These are phyloP conservation scores for Saturnispora quitensis DNA, from an alignment of 805 yeast species.

Conservation along the genomic window DNA sequence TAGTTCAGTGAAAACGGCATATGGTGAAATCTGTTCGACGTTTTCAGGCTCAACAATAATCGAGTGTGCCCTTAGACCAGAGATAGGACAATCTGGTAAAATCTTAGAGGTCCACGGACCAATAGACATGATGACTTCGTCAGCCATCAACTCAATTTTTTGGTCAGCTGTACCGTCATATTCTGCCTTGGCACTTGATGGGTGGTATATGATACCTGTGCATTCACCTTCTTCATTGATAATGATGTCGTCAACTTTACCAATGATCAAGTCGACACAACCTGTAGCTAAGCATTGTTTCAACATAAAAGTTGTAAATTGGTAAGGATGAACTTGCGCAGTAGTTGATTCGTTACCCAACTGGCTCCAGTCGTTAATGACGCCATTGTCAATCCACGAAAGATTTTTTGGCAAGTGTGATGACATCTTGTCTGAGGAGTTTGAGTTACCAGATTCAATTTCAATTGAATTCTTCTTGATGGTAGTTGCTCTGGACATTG, in stretches of 20 bases:
- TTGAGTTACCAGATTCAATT: constrained; percentile 19
- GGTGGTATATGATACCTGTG: constrained; percentile 57
- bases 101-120: constrained; percentile 97
- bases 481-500: constrained; percentile 23
- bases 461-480: constrained; percentile 30
- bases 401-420: constrained; percentile 49
- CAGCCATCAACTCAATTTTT: constrained; percentile 47
- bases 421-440: constrained; percentile 10
- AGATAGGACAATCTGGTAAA: constrained; percentile 86
- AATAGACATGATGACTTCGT: constrained; percentile 73
- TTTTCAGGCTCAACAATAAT: constrained; percentile 79
- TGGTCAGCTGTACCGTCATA: constrained; percentile 24
- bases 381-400: constrained; percentile 63
- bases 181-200: constrained; percentile 29
- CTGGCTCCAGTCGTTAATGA: constrained; percentile 65
- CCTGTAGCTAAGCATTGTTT: constrained; percentile 76
- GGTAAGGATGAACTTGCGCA: constrained; percentile 94
- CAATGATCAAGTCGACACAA: constrained; percentile 74
- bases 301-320: constrained; percentile 77
- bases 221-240: constrained; percentile 61
- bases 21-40: constrained; percentile 71
- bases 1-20: constrained; percentile 88
- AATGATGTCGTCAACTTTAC: constrained; percentile 66
- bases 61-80: constrained; percentile 91
- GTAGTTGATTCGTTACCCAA: constrained; percentile 82